A percentile compares a stretch with the other conserved stretches of the same genome.
Evolutionary conservation across 495 filamentous ascomycete species (phyloP).

Genomic region (Xylaria curta): DNA sequence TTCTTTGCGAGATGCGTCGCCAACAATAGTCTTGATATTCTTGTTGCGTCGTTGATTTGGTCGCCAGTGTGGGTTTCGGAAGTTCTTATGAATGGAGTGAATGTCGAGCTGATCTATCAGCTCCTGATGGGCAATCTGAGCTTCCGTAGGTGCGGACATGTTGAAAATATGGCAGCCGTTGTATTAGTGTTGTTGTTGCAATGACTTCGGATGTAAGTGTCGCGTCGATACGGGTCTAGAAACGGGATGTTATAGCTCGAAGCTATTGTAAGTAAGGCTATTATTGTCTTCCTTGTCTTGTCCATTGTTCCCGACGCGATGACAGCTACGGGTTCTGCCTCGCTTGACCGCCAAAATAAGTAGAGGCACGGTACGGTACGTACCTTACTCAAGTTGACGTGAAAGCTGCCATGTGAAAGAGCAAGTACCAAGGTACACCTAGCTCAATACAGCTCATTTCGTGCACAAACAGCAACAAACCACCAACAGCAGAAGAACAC

Average conservation of each 20-base stretch:
- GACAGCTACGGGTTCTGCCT: background rate
- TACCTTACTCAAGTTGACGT: background rate
- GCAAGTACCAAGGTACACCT: background rate
- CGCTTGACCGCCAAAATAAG: background rate
- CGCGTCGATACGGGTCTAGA: background rate
- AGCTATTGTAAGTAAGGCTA: background rate
- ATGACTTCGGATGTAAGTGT: slow-evolving; percentile 9
- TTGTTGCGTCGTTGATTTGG: slow-evolving; percentile 95
- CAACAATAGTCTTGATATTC: slow-evolving; percentile 94
- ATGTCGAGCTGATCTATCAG: slow-evolving; percentile 90
- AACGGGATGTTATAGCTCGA: background rate
- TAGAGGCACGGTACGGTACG: too few species aligned
- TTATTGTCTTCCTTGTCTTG: background rate
- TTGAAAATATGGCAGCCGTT: background rate
- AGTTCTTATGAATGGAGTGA: slow-evolving; percentile 77
- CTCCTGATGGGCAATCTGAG: slow-evolving; percentile 57
- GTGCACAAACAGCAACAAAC: background rate
- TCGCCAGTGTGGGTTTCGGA: slow-evolving; percentile 87
- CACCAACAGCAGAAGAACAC: background rate
- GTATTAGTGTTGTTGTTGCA: slow-evolving; percentile 20
- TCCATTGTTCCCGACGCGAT: background rate
- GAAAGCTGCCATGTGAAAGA: slow-evolving; percentile 1
- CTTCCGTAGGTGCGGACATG: slow-evolving; percentile 42
- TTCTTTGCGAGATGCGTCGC: slow-evolving; percentile 86
- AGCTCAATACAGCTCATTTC: background rate